Evolutionary conservation across 495 filamentous ascomycete species (phyloP).

Genomic region (Trichocladium uniseriatum): DNA sequence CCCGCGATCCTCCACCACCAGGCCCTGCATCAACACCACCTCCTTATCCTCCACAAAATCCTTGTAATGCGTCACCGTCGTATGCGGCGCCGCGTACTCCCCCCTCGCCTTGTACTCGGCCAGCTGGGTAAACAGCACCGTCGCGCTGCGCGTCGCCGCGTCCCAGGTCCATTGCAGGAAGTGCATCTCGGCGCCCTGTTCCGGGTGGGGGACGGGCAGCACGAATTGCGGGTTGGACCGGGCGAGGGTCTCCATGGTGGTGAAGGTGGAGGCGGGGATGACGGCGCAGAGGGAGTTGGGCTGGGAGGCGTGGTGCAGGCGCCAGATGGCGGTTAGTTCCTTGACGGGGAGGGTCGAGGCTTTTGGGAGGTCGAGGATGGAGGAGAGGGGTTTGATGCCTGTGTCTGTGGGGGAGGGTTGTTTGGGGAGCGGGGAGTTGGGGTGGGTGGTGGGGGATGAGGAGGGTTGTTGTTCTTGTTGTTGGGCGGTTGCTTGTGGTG

Average conservation of each 20-base stretch:
- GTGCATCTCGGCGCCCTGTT: slow-evolving; percentile 66
- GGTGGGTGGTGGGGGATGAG: slow-evolving; percentile 1
- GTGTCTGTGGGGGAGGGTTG: slow-evolving; percentile 14
- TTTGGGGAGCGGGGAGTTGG: neutral
- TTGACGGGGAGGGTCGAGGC: slow-evolving; percentile 59
- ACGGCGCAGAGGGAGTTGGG: slow-evolving; percentile 68
- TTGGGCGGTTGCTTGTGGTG: neutral
- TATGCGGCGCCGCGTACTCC: slow-evolving; percentile 82
- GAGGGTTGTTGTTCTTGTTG: slow-evolving; percentile 7
- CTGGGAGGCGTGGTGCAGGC: slow-evolving; percentile 68
- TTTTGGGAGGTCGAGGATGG: slow-evolving; percentile 77
- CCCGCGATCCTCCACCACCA: slow-evolving; percentile 65
- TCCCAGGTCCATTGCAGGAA: slow-evolving; percentile 72
- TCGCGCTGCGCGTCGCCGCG: slow-evolving; percentile 53
- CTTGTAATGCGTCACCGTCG: slow-evolving; percentile 80
- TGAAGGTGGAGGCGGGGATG: slow-evolving; percentile 64
- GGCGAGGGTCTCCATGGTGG: slow-evolving; percentile 55
- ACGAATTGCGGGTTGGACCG: slow-evolving; percentile 77
- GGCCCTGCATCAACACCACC: slow-evolving; percentile 75
- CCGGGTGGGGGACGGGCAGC: slow-evolving; percentile 70
- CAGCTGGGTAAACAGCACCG: slow-evolving; percentile 84
- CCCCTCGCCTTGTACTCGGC: slow-evolving; percentile 88
- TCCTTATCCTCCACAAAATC: slow-evolving; percentile 65
- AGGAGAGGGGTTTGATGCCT: slow-evolving; percentile 63
- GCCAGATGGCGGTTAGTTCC: slow-evolving; percentile 85